Evolutionary conservation across 768 basidiomycete genomes (phyloP).

Genomic region (Inosperma sp.): DNA sequence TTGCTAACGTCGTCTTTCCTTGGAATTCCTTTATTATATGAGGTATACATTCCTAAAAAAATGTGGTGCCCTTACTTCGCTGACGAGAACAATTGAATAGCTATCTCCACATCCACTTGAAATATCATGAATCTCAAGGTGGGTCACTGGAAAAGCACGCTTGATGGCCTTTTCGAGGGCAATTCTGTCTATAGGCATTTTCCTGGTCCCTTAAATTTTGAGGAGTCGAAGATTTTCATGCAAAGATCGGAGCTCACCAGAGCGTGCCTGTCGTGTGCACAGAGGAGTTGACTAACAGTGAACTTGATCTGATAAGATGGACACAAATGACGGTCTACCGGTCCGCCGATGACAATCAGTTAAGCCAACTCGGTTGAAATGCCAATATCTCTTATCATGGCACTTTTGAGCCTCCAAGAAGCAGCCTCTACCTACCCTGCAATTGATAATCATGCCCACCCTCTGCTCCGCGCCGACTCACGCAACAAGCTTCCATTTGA

Average conservation of each 20-base stretch:
- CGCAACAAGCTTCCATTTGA: conserved; percentile 53
- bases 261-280: no score
- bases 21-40: conserved; percentile 53
- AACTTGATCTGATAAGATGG: conserved; percentile 22
- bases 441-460: conserved; percentile 80
- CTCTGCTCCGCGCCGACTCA: conserved; percentile 48
- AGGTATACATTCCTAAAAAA: background rate
- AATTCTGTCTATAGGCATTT: conserved; percentile 60
- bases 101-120: conserved; percentile 80
- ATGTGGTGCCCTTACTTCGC: conserved; percentile 46
- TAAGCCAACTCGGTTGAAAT: no score
- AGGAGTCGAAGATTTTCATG: no score
- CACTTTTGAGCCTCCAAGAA: conserved; percentile 23
- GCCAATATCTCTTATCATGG: background rate
- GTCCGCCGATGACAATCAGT: no score
- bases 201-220: no score
- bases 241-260: no score
- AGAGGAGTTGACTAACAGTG: conserved; percentile 2
- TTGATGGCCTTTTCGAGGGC: conserved; percentile 63
- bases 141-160: conserved; percentile 54
- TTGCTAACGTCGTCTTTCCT: conserved; percentile 73
- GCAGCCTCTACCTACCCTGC: conserved; percentile 42
- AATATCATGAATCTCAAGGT: conserved; percentile 71
- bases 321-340: no score
- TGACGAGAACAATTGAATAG: conserved; percentile 71